Percentiles rank a stretch among this genome's conserved stretches.
phyloP scores from a whole-genome alignment of 768 basidiomycete species.

The Collybiopsis confluens region DNA sequence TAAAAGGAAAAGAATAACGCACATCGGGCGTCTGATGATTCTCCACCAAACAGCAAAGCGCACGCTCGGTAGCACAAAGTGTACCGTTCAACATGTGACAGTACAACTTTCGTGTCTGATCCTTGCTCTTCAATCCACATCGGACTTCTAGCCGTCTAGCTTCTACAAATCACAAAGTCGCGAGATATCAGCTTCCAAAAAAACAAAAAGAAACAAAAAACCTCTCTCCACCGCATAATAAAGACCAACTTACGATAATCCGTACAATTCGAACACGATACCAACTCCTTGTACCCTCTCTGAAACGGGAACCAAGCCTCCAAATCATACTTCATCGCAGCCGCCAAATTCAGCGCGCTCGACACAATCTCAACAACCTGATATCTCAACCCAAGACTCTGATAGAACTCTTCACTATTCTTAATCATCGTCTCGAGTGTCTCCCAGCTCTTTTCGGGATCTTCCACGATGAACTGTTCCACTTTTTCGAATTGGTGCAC shows the following conservation, averaged over 20 bases:
- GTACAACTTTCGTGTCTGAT: constrained; percentile 87
- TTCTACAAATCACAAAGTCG: too few species aligned
- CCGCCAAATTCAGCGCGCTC: constrained; percentile 94
- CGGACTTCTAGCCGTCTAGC: constrained; percentile 89
- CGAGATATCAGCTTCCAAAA: neutral
- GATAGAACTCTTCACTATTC: constrained; percentile 92
- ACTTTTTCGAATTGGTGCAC: constrained; percentile 99
- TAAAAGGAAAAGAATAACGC: constrained; percentile 22
- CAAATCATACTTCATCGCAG: constrained; percentile 94
- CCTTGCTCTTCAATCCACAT: constrained; percentile 87
- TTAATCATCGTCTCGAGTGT: constrained; percentile 90
- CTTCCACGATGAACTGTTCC: constrained; percentile 94
- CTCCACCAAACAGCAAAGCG: constrained; percentile 96
- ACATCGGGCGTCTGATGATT: constrained; percentile 97
- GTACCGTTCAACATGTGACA: constrained; percentile 99
- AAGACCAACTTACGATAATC: constrained; percentile 81
- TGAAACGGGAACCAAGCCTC: constrained; percentile 99
- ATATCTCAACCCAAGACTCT: constrained; percentile 90
- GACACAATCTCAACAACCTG: constrained; percentile 93
- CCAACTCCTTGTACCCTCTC: constrained; percentile 92
- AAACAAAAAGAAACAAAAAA: too few species aligned
- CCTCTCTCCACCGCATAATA: constrained; percentile 7
- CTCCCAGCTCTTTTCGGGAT: constrained; percentile 91
- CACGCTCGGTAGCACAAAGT: constrained; percentile 93
- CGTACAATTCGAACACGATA: constrained; percentile 97